These are phyloP conservation scores for Saccharomycopsis phalli DNA, from an alignment of 1,139 yeast genomes.

Conservation along the genomic window DNA sequence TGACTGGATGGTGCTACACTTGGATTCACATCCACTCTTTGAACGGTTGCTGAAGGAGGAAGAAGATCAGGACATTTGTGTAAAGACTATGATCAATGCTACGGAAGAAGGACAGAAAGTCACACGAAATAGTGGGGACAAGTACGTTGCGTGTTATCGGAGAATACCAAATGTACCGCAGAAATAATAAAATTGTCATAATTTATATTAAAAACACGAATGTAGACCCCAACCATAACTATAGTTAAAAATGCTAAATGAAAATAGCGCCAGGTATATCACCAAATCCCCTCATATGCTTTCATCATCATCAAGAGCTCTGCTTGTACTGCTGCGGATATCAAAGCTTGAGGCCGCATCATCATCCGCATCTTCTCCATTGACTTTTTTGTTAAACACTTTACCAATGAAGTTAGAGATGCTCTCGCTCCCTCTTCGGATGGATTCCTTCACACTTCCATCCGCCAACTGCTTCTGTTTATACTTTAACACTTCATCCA, in stretches of 20 bases:
- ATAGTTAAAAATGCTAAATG: background rate
- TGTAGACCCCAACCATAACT: background rate
- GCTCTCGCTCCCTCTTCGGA: slow-evolving; percentile 35
- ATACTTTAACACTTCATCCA: slow-evolving; percentile 30
- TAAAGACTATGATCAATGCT: slow-evolving; percentile 73
- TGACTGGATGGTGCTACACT: slow-evolving; percentile 91
- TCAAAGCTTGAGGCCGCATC: slow-evolving; percentile 7
- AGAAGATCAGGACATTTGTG: slow-evolving; percentile 76
- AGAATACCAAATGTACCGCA: slow-evolving; percentile 29
- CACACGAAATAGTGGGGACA: slow-evolving; percentile 76
- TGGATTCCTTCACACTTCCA: slow-evolving; percentile 30
- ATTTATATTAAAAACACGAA: background rate
- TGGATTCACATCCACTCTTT: slow-evolving; percentile 85
- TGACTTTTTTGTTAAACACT: slow-evolving; percentile 14
- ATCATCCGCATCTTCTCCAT: slow-evolving; percentile 7
- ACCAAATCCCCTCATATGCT: background rate
- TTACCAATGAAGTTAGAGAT: slow-evolving; percentile 29
- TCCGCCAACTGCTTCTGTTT: slow-evolving; percentile 23
- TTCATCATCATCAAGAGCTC: slow-evolving; percentile 16
- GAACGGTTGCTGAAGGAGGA: slow-evolving; percentile 71
- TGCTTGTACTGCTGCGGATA: slow-evolving; percentile 3
- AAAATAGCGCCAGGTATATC: background rate
- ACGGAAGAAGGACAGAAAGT: slow-evolving; percentile 99
- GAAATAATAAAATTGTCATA: background rate
- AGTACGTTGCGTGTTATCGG: slow-evolving; percentile 81